Conservation (phyloP, 2,329 filamentous ascomycete species). For the Neonectria magnoliae region DNA sequence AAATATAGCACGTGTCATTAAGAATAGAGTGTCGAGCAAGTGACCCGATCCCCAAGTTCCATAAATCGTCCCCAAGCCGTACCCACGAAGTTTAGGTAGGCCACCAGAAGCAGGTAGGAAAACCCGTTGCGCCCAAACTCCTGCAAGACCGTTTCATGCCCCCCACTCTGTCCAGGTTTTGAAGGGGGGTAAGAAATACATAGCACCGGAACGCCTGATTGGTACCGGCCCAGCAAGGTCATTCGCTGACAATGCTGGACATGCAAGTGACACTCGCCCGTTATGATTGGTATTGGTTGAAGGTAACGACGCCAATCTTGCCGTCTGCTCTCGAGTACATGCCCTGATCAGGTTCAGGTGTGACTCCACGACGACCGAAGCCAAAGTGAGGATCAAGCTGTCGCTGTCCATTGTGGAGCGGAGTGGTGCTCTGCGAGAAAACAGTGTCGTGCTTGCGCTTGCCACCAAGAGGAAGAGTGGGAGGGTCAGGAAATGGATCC, state of each 20-base stretch:
- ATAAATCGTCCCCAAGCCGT: constrained; percentile 17
- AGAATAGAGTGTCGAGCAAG: constrained; percentile 20
- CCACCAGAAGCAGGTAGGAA: constrained; percentile 16
- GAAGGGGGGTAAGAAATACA: constrained; percentile 39
- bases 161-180: constrained; percentile 27
- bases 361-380: constrained; percentile 34
- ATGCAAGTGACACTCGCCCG: neutral
- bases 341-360: constrained; percentile 45
- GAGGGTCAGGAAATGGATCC: constrained; percentile 41
- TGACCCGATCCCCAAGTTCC: constrained; percentile 16
- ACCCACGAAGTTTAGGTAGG: constrained; percentile 3
- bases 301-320: constrained; percentile 43
- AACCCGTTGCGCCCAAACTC: constrained; percentile 39
- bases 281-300: constrained; percentile 44
- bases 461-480: constrained; percentile 43
- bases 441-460: constrained; percentile 52
- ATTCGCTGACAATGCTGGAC: constrained; percentile 4
- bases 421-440: constrained; percentile 45
- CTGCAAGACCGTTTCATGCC: constrained; percentile 34
- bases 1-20: constrained; percentile 24
- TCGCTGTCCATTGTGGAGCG: constrained; percentile 51
- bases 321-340: constrained; percentile 51
- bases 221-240: constrained; percentile 23
- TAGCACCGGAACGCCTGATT: constrained; percentile 36
- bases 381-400: constrained; percentile 48